Base-by-base conservation (phyloP, 805 yeast genomes). In the Saitoella complicata region DNA sequence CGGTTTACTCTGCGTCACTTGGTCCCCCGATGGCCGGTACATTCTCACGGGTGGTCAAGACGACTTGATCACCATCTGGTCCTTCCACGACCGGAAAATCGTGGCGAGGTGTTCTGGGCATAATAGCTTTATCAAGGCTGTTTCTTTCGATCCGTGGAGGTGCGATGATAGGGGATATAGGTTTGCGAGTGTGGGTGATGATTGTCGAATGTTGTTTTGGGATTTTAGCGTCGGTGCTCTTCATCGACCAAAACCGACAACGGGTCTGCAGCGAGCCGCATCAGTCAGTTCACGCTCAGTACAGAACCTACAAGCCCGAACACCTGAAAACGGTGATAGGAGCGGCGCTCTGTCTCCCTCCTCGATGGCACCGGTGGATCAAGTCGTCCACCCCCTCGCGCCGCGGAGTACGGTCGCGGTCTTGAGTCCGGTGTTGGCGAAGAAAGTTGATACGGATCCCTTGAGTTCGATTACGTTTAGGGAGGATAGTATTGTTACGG, bases 171-270 rank as follows among this genome's bases (percentile, higher is more conserved):
- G 63, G 2, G 55, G 58, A 13, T 74, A 74, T 52, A 57, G 76
- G 32, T 58, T 75, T 6, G 75, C 74, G 4, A 61, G 73, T 8
- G 75, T 68, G 12, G 76, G 76, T 7, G 77, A 74, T 46, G 80
- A 75, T 50, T 75, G 77, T 3, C 59, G 61, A 29, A 52, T 75
- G 6, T 51, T 69, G 12, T 59, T 73, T 35, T 75, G 76, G 71
- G 79, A 75, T 48, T 72, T 75, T 47, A 63, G 67, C 9, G 76
- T 75, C 2, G 57, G 65, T 47, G 58, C 64, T 34, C 52, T 70
- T 37, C 58, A 55, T 4, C 41, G 56, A 34, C 54, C 53, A n/a
- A 41, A 41, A 11, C 34, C 43, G 8, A 13, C 42, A 29, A 21
- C 21, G 21, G 4, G 21, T 21, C 21, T 21, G 4, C 21, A 21